Evolutionary conservation across 1,284 basidiomycete species (phyloP), one percentile per base, ranked within the genome.

Genomic region (Trichosporon ovoides): DNA sequence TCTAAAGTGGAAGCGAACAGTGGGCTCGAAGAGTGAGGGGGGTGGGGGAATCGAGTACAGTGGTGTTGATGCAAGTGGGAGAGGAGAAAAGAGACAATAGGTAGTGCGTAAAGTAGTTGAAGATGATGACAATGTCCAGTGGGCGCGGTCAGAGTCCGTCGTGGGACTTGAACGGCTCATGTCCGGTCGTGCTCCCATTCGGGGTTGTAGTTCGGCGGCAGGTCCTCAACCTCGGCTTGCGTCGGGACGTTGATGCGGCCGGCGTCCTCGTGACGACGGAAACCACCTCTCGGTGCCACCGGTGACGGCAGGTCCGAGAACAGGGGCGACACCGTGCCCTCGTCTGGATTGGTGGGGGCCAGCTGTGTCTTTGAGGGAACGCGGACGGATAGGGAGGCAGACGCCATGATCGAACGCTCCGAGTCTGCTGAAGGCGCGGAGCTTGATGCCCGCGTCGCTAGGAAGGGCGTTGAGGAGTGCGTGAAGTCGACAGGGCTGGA

Each of bases 191-290:
- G 24, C 43, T 48, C 54, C 73, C 73, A 75, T 36, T 70, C 65
- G 12, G 70, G 63, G 36, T 61, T 56, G 56, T 75, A 75, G 59
- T 72, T 60, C 12, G 73, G 73, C 37, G 73, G 73, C 52, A 74
- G 61, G 55, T 75, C 72, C 59, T 74, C 72, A 5, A 69, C 64
- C 18, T 59, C 61, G 14, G 24, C 57, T 16, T 24, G 28, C 51
- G 19, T 18, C 36, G 24, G 46, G 20, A 48, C 22, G 12, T 19
- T 14, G 18, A 67, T 16, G 12, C 61, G 50, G 13, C 73, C 73
- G 0, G 72, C 73, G 61, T 75, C 73, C 58, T 73, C 65, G 54
- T 75, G 72, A 12, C 67, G 55, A 51, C 68, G 60, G 59, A 74
- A 69, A 2, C 43, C 43, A 3, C 43, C 43, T 48, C 43, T 48